A percentile compares a stretch with the other conserved stretches of the same genome.
phyloP scores from a whole-genome alignment of 169 alveolate genomes.

The Plasmodium berghei region DNA sequence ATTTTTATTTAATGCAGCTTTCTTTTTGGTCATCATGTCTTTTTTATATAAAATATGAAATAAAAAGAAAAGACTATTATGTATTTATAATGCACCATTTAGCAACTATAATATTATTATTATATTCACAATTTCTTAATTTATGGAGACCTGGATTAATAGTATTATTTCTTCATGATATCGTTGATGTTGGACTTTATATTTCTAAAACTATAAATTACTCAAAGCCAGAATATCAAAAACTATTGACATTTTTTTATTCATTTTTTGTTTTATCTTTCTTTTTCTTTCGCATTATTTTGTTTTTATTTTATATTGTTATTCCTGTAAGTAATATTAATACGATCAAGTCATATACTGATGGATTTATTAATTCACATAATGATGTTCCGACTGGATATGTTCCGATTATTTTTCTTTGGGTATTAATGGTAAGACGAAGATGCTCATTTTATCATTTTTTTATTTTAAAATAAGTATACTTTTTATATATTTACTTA shows the following conservation, averaged over 20 bases:
- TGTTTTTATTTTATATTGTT: constrained; percentile 53
- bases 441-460: not conserved
- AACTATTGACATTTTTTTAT: constrained; percentile 17
- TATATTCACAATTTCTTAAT: constrained; percentile 45
- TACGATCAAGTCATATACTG: constrained; percentile 34
- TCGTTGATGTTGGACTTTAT: constrained; percentile 83
- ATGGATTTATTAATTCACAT: constrained; percentile 54
- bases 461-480: not conserved
- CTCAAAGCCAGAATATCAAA: constrained; percentile 20
- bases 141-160: constrained; percentile 71
- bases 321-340: constrained; percentile 49
- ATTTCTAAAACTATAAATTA: constrained; percentile 77
- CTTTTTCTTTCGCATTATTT: constrained; percentile 56
- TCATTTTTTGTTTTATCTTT: constrained; percentile 60
- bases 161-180: constrained; percentile 81
- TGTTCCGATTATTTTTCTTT: constrained; percentile 24
- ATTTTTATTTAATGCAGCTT: constrained; percentile 48
- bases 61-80: constrained; percentile 72
- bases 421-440: constrained; percentile 53
- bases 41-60: constrained; percentile 73
- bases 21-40: constrained; percentile 73
- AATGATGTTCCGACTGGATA: constrained; percentile 53
- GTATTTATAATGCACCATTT: constrained; percentile 54
- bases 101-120: constrained; percentile 41
- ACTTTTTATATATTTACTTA: not conserved